Conservation (phyloP, 176 grass and related monocot species). For the Dactylis glomerata region DNA sequence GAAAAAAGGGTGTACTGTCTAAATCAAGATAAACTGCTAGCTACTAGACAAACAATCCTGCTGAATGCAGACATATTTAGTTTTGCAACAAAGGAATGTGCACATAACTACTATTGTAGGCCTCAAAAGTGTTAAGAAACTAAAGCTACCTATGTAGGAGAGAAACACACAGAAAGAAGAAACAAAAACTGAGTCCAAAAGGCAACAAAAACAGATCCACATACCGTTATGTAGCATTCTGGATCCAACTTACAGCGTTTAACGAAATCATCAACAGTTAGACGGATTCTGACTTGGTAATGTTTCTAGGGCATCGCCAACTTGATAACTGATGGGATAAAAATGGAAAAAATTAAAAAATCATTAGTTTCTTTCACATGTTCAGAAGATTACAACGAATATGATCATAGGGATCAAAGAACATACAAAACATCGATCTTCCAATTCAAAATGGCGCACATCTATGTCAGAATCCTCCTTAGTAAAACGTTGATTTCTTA, state of each 20-base stretch:
- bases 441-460: slow-evolving; percentile 76
- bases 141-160: background rate
- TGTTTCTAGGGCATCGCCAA: slow-evolving; percentile 66
- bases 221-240: slow-evolving; percentile 81
- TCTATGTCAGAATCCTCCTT: slow-evolving; percentile 62
- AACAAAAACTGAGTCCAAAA: background rate
- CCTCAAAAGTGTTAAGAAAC: background rate
- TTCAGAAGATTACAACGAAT: background rate
- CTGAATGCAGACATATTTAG: background rate
- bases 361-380: background rate
- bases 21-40: background rate
- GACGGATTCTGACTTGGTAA: slow-evolving; percentile 68
- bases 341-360: background rate
- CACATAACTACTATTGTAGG: background rate
- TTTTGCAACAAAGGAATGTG: background rate
- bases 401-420: background rate
- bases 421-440: slow-evolving; percentile 62
- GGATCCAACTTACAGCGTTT: slow-evolving; percentile 75
- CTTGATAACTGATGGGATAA: slow-evolving; percentile 69
- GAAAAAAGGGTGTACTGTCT: background rate
- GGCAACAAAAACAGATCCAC: slow-evolving; percentile 31
- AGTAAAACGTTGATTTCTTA: slow-evolving; percentile 46
- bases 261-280: slow-evolving; percentile 73
- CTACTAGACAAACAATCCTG: background rate
- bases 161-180: background rate